A percentile compares a stretch with the other conserved stretches of the same genome.
Evolutionary conservation across 1,284 basidiomycete genomes (phyloP).

Genomic region (Caloboletus inedulis): DNA sequence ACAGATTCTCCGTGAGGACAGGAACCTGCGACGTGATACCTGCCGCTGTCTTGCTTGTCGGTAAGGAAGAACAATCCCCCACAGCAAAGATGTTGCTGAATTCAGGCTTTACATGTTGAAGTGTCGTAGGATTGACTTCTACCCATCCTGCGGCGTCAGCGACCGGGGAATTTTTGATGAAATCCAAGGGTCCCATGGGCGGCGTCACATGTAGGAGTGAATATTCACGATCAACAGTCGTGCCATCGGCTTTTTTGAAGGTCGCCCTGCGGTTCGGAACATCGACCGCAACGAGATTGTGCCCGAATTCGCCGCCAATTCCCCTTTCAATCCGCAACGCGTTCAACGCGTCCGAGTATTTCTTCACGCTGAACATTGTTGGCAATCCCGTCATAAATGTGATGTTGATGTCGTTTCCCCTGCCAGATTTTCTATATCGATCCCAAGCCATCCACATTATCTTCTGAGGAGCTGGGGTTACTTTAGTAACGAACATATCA

Average conservation of each 20-base stretch:
- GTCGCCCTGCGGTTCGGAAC: slow-evolving; percentile 70
- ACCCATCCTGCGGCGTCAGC: slow-evolving; percentile 87
- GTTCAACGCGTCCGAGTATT: slow-evolving; percentile 88
- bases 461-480: slow-evolving; percentile 75
- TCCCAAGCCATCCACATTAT: slow-evolving; percentile 97
- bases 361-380: slow-evolving; percentile 89
- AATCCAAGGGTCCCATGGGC: slow-evolving; percentile 85
- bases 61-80: slow-evolving; percentile 88
- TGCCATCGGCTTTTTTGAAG: slow-evolving; percentile 75
- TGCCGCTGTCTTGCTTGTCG: slow-evolving; percentile 95
- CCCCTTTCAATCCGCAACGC: slow-evolving; percentile 76
- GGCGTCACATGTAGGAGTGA: slow-evolving; percentile 87
- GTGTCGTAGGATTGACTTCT: slow-evolving; percentile 75
- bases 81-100: slow-evolving; percentile 84
- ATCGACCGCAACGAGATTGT: slow-evolving; percentile 82
- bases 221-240: slow-evolving; percentile 70
- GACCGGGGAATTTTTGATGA: slow-evolving; percentile 77
- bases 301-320: slow-evolving; percentile 76
- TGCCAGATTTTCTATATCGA: slow-evolving; percentile 57
- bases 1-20: slow-evolving; percentile 89
- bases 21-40: slow-evolving; percentile 91
- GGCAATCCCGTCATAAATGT: slow-evolving; percentile 93
- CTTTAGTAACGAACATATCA: slow-evolving; percentile 2
- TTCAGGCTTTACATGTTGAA: slow-evolving; percentile 79
- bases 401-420: slow-evolving; percentile 61